A percentile compares a stretch with the other conserved stretches of the same genome.
These are phyloP conservation scores for Tubosaeta brunneosetosa DNA, from an alignment of 768 basidiomycete genomes.

Conservation along the genomic window DNA sequence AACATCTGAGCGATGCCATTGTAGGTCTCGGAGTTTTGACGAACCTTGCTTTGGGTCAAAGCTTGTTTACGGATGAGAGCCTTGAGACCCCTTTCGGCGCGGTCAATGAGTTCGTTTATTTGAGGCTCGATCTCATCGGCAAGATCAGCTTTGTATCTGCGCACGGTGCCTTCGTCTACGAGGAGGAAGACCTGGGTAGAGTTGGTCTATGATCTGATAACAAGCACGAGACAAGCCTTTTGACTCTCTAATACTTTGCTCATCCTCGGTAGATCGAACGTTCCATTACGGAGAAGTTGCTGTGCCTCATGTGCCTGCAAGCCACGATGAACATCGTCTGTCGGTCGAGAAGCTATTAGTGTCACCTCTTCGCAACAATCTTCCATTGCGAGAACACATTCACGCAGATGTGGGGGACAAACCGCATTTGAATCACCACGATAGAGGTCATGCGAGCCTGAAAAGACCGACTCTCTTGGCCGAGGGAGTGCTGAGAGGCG, in stretches of 20 bases:
- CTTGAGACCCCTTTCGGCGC: conserved; percentile 65
- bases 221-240: conserved; percentile 40
- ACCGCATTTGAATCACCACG: conserved; percentile 57
- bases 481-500: conserved; percentile 46
- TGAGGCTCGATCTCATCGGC: conserved; percentile 80
- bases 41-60: conserved; percentile 60
- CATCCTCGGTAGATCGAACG: conserved; percentile 69
- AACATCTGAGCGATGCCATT: not conserved
- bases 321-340: not conserved
- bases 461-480: conserved; percentile 64
- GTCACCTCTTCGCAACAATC: conserved; percentile 76
- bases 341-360: not conserved
- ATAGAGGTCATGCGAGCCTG: conserved; percentile 61
- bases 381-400: conserved; percentile 75
- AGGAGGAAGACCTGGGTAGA: conserved; percentile 64
- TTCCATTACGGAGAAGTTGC: conserved; percentile 62
- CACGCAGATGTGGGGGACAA: conserved; percentile 67
- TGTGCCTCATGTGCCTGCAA: conserved; percentile 64
- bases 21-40: not conserved
- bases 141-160: conserved; percentile 68
- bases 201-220: conserved; percentile 3
- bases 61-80: conserved; percentile 58
- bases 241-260: conserved; percentile 62
- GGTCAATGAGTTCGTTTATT: conserved; percentile 67
- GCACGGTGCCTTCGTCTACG: conserved; percentile 67